phyloP scores from a whole-genome alignment of 1,284 basidiomycete species.

The Ganoderma sp. region DNA sequence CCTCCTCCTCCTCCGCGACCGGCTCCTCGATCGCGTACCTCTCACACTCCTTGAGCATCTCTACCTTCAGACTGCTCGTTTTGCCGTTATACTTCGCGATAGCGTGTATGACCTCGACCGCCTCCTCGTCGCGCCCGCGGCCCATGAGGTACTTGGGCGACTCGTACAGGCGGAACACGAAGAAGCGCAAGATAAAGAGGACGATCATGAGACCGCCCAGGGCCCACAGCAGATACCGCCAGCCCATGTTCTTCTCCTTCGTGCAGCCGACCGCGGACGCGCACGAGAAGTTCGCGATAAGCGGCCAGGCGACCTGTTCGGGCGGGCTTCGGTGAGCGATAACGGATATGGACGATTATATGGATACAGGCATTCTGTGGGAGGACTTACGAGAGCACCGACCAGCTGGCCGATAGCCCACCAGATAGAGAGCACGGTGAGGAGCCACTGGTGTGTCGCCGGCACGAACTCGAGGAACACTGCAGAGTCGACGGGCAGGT shows the following conservation, averaged over 20 bases:
- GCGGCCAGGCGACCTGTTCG: conserved; percentile 56
- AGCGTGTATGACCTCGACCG: conserved; percentile 68
- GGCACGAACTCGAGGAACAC: conserved; percentile 74
- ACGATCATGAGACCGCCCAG: conserved; percentile 66
- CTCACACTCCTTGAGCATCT: conserved; percentile 34
- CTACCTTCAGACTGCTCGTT: conserved; percentile 50
- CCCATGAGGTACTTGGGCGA: conserved; percentile 77
- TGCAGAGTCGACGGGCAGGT: conserved; percentile 77
- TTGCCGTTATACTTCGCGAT: conserved; percentile 74
- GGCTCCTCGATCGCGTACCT: not conserved
- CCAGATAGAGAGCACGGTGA: conserved; percentile 67
- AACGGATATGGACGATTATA: conserved; percentile 34
- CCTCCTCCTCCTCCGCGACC: not conserved
- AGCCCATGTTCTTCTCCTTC: conserved; percentile 63
- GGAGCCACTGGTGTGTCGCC: conserved; percentile 62
- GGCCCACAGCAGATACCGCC: conserved; percentile 69
- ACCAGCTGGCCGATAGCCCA: conserved; percentile 70
- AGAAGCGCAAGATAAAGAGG: conserved; percentile 70
- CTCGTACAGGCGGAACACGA: conserved; percentile 73
- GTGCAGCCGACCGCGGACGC: conserved; percentile 44
- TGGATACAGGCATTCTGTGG: conserved; percentile 62
- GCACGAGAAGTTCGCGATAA: conserved; percentile 66
- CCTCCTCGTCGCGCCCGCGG: conserved; percentile 70
- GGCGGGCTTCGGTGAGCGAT: conserved; percentile 38
- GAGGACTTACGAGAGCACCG: conserved; percentile 59